A percentile compares a stretch with the other conserved stretches of the same genome.
These are phyloP conservation scores for Polyporus tsugae DNA, from an alignment of 1,284 basidiomycete species.

Conservation along the genomic window DNA sequence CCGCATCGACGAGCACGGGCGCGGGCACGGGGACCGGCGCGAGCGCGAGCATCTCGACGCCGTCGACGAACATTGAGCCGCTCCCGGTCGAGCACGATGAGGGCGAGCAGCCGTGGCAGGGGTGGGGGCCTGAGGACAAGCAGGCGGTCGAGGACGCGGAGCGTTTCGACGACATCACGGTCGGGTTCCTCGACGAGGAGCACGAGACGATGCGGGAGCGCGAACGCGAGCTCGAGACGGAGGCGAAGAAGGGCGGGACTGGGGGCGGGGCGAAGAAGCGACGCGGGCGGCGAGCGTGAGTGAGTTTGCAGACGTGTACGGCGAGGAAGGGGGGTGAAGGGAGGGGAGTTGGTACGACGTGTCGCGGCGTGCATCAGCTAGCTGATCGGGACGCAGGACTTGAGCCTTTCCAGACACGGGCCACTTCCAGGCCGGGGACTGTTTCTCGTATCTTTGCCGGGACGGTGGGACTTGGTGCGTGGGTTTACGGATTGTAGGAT, in stretches of 20 bases:
- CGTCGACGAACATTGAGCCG: constrained; percentile 43
- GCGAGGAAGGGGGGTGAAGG: neutral
- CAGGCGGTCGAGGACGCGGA: constrained; percentile 70
- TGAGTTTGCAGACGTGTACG: neutral
- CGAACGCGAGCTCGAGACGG: constrained; percentile 11
- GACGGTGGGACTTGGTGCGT: neutral
- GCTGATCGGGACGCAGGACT: neutral
- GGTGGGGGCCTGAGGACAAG: constrained; percentile 61
- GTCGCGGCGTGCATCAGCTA: neutral
- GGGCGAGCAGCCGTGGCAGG: constrained; percentile 49
- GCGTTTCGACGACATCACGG: constrained; percentile 68
- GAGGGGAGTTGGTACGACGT: neutral
- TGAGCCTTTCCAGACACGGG: neutral
- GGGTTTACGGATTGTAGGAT: constrained; percentile 19
- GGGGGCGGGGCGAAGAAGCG: constrained; percentile 13
- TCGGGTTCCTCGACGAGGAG: constrained; percentile 72
- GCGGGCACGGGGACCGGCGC: constrained; percentile 24
- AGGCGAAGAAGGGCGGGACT: constrained; percentile 15
- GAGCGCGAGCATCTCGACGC: constrained; percentile 44
- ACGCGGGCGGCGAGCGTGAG: constrained; percentile 18
- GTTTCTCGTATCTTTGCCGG: constrained; percentile 4
- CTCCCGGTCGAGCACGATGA: constrained; percentile 46
- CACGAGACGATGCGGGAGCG: constrained; percentile 30
- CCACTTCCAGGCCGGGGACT: constrained; percentile 7
- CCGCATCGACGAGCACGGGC: constrained; percentile 21